These are phyloP conservation scores for Aspergillus thermomutatus DNA, from an alignment of 2,329 filamentous ascomycete species.

Conservation along the genomic window DNA sequence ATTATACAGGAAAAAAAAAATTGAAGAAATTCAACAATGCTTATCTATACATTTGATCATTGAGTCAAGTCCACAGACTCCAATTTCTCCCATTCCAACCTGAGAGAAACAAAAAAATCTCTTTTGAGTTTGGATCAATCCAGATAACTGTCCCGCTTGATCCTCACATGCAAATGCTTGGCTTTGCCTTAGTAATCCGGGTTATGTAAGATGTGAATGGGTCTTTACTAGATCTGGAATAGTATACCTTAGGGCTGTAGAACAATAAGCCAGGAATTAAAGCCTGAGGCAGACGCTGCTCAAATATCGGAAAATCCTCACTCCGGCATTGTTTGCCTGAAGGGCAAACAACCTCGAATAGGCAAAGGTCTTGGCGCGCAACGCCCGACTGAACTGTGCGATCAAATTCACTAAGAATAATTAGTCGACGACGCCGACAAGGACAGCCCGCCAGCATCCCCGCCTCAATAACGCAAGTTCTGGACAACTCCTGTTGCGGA, in stretches of 20 bases:
- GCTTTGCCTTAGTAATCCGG: background rate
- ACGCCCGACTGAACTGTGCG: constrained; percentile 34
- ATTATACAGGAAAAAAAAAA: background rate
- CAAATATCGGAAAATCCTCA: background rate
- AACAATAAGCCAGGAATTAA: too few relatives aligned
- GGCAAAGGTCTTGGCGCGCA: constrained; percentile 31
- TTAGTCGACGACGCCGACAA: constrained; percentile 28
- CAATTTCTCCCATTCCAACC: background rate
- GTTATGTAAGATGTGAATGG: background rate
- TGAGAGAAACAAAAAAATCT: background rate
- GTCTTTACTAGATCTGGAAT: background rate
- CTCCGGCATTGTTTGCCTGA: background rate
- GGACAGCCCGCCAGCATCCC: constrained; percentile 23
- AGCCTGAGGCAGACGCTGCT: background rate
- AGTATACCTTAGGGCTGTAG: background rate
- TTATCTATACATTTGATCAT: background rate
- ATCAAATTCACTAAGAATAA: constrained; percentile 38
- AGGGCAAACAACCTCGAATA: constrained; percentile 13
- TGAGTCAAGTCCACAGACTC: background rate
- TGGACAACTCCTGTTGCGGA: constrained; percentile 21
- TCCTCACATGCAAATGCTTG: background rate
- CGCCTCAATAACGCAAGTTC: constrained; percentile 20
- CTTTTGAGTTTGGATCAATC: background rate
- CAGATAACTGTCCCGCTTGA: background rate
- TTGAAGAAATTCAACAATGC: background rate